These are phyloP conservation scores for Graphilbum sp. DNA, from an alignment of 2,329 filamentous ascomycete genomes.

Conservation along the genomic window DNA sequence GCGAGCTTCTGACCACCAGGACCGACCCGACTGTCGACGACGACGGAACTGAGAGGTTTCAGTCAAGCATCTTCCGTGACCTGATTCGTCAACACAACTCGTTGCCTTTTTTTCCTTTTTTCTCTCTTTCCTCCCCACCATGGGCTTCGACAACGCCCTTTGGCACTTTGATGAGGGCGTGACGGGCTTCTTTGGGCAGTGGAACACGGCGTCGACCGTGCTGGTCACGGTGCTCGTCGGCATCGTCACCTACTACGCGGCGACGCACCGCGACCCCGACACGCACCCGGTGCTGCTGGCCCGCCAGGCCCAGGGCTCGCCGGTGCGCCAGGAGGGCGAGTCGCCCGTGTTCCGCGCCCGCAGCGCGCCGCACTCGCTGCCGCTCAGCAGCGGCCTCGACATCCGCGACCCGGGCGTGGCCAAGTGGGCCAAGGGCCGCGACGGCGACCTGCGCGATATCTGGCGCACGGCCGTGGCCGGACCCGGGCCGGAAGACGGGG, in stretches of 20 bases:
- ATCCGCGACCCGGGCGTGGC: conserved; percentile 67
- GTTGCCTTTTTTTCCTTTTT: background rate
- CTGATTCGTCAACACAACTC: too few relatives aligned
- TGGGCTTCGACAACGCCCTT: conserved; percentile 39
- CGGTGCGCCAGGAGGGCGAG: conserved; percentile 69
- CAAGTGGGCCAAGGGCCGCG: conserved; percentile 67
- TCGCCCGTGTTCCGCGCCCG: conserved; percentile 76
- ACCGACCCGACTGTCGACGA: too few relatives aligned
- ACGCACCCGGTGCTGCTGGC: conserved; percentile 82
- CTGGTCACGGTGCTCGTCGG: conserved; percentile 50
- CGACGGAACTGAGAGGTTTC: too few relatives aligned
- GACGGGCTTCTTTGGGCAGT: conserved; percentile 54
- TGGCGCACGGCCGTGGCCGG: conserved; percentile 63
- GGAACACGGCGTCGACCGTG: conserved; percentile 65
- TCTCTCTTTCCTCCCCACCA: conserved; percentile 7
- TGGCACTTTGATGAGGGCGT: conserved; percentile 57
- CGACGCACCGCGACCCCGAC: conserved; percentile 66
- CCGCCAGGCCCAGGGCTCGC: conserved; percentile 62
- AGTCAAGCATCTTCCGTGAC: too few relatives aligned
- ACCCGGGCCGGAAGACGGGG: conserved; percentile 43
- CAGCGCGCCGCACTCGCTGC: conserved; percentile 71
- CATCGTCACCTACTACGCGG: conserved; percentile 54
- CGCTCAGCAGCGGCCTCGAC: conserved; percentile 59
- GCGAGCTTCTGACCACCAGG: too few relatives aligned
- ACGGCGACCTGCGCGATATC: conserved; percentile 82